A percentile compares a stretch with the other conserved stretches of the same genome.
Conservation (phyloP, 1,284 basidiomycete species). For the Sporisorium iseilematis-ciliati region DNA sequence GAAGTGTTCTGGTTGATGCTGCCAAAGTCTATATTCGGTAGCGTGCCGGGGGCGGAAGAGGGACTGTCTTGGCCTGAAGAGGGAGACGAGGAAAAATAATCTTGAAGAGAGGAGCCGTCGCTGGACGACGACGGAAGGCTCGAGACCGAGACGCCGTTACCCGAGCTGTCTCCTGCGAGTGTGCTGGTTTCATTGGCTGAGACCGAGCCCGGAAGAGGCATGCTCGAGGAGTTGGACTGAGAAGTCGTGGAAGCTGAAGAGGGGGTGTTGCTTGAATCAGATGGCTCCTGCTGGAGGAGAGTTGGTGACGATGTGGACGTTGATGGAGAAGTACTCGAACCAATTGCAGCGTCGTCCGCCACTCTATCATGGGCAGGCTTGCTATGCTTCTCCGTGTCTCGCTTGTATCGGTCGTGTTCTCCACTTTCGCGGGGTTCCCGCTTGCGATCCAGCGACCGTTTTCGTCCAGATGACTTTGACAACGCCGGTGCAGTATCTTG, state of each 20-base stretch:
- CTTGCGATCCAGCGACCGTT: not conserved
- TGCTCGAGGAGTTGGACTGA: not conserved
- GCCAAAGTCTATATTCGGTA: conserved; percentile 9
- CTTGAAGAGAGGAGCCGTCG: not conserved
- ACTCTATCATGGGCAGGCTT: not conserved
- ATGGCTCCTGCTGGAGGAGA: not conserved
- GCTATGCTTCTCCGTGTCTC: not conserved
- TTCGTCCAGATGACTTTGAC: not conserved
- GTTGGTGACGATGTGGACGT: not conserved
- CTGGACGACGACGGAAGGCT: not conserved
- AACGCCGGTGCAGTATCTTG: not conserved
- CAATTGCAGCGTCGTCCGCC: not conserved
- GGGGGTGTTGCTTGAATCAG: not conserved
- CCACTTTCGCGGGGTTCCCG: not conserved
- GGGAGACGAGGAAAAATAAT: not conserved
- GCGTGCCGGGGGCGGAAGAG: not conserved
- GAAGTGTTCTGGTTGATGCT: not conserved
- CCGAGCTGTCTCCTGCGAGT: not conserved
- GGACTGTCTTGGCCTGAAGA: conserved; percentile 1
- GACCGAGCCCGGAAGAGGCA: not conserved
- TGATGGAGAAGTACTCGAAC: not conserved
- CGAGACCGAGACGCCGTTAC: not conserved
- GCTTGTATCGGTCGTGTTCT: not conserved
- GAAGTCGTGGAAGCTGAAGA: not conserved
- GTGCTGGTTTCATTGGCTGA: not conserved